Percentiles rank a stretch among this genome's conserved stretches.
phyloP scores from a whole-genome alignment of 2,329 filamentous ascomycete species.

The Pleochaeta shiraiana region DNA sequence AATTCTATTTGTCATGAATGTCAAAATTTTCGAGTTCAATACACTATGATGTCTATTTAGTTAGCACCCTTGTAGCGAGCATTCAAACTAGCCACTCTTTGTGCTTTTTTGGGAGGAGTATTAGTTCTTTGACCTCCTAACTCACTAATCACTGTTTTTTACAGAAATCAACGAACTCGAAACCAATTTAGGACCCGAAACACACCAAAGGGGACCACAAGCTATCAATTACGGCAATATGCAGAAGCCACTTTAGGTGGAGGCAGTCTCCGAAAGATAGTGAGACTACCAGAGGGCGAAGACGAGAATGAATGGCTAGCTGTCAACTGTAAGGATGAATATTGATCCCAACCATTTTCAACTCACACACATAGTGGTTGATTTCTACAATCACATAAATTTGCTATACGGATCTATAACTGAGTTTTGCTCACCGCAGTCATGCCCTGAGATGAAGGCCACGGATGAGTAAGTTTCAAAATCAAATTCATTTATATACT shows the following conservation, averaged over 20 bases:
- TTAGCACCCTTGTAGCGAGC: background rate
- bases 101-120: background rate
- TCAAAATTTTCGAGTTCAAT: too few relatives aligned
- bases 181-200: conserved; percentile 83
- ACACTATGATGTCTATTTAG: too few relatives aligned
- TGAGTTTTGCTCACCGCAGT: conserved; percentile 93
- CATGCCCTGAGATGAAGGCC: conserved; percentile 99
- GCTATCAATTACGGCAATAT: conserved; percentile 91
- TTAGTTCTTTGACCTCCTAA: background rate
- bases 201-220: conserved; percentile 65
- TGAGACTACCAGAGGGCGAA: conserved; percentile 91
- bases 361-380: conserved; percentile 51
- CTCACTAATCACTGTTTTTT: conserved; percentile 6
- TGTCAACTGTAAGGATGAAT: conserved; percentile 54
- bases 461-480: conserved; percentile 60
- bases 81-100: background rate
- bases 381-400: conserved; percentile 99
- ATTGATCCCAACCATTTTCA: background rate
- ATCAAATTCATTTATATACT: background rate
- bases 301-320: conserved; percentile 97
- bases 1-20: too few relatives aligned
- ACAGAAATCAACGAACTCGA: conserved; percentile 66
- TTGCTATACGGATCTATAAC: conserved; percentile 96
- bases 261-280: conserved; percentile 85
- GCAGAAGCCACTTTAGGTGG: conserved; percentile 92